A percentile compares a stretch with the other conserved stretches of the same genome.
These are phyloP conservation scores for Malassezia cuniculi DNA, from an alignment of 1,284 basidiomycete species.

Conservation along the genomic window DNA sequence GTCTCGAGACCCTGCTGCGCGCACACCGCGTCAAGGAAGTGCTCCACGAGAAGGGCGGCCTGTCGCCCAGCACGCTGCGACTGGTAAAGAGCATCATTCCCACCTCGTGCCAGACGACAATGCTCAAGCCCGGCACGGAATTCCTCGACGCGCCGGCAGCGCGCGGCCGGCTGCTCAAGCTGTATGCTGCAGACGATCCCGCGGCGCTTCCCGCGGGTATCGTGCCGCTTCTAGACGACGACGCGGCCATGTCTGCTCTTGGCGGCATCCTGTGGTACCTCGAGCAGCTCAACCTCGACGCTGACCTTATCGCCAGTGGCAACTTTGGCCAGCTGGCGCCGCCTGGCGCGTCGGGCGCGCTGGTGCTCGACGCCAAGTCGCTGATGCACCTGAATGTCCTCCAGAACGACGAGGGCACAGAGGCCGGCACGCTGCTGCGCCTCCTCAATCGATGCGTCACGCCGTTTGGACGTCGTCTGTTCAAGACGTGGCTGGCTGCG, in stretches of 20 bases:
- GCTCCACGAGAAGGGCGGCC: constrained; percentile 68
- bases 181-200: constrained; percentile 15
- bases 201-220: constrained; percentile 26
- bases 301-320: constrained; percentile 36
- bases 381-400: constrained; percentile 41
- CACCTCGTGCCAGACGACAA: constrained; percentile 32
- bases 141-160: constrained; percentile 31
- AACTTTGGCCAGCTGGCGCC: constrained; percentile 42
- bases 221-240: constrained; percentile 22
- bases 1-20: constrained; percentile 81
- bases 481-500: constrained; percentile 41
- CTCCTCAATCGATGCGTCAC: constrained; percentile 43
- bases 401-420: constrained; percentile 41
- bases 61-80: constrained; percentile 26
- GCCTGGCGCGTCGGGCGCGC: constrained; percentile 23
- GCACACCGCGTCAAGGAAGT: constrained; percentile 87
- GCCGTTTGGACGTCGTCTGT: constrained; percentile 42
- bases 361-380: constrained; percentile 42
- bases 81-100: constrained; percentile 32
- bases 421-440: constrained; percentile 37
- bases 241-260: constrained; percentile 29
- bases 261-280: constrained; percentile 41
- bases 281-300: constrained; percentile 38
- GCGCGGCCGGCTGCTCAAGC: constrained; percentile 21
- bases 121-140: constrained; percentile 35